Evolutionary conservation across 768 basidiomycete species (phyloP).

Genomic region (Paxillus ammoniavirescens): DNA sequence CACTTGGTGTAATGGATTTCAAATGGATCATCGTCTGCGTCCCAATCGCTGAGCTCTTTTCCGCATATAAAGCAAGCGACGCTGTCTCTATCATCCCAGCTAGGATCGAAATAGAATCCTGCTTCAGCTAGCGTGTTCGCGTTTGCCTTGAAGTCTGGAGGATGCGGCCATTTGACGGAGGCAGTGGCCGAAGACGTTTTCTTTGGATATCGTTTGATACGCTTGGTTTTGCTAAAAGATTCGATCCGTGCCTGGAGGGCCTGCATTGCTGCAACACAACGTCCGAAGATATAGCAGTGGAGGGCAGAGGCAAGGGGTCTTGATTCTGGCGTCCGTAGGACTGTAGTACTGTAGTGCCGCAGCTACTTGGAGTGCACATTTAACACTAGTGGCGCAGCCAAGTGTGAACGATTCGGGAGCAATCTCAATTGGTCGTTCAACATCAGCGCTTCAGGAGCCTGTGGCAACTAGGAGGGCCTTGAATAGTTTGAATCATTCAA

Average conservation of each 20-base stretch:
- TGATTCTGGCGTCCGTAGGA: too few species aligned
- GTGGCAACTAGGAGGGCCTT: too few species aligned
- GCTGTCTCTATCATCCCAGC: slow-evolving; percentile 64
- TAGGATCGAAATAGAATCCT: slow-evolving; percentile 84
- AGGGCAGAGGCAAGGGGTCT: too few species aligned
- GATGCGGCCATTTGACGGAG: slow-evolving; percentile 78
- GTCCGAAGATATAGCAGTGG: too few species aligned
- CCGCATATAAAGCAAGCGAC: slow-evolving; percentile 84
- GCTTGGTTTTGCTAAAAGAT: slow-evolving; percentile 65
- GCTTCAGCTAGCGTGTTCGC: slow-evolving; percentile 79
- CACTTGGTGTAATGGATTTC: slow-evolving; percentile 78
- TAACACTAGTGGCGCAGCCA: too few species aligned
- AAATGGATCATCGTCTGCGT: slow-evolving; percentile 80
- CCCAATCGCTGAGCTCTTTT: slow-evolving; percentile 85
- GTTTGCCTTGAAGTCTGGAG: slow-evolving; percentile 60
- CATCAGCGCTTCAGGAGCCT: too few species aligned
- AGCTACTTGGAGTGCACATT: too few species aligned
- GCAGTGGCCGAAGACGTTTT: slow-evolving; percentile 46
- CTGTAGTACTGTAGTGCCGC: too few species aligned
- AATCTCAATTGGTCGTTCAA: too few species aligned
- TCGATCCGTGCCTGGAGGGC: slow-evolving; percentile 55
- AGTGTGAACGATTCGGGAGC: too few species aligned
- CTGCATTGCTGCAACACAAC: slow-evolving; percentile 41
- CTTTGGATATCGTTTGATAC: slow-evolving; percentile 49
- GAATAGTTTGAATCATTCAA: too few species aligned